Evolutionary conservation across 352 stramenopile species (phyloP).

Genomic region (Aphanomyces astaci): DNA sequence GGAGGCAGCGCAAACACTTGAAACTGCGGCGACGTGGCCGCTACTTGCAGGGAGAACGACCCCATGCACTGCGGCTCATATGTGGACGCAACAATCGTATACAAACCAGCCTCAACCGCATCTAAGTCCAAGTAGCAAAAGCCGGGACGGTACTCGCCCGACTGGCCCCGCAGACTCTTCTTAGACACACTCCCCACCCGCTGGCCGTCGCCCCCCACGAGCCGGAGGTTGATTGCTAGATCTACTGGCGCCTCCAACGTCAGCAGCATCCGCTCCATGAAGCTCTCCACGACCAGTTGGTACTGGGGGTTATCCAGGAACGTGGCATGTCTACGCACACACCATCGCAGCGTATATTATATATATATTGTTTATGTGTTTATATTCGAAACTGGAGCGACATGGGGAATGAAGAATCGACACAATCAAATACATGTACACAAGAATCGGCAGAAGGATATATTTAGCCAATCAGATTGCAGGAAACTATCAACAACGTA

Average conservation of each 20-base stretch:
- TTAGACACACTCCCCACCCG: constrained; percentile 43
- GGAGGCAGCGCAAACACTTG: constrained; percentile 31
- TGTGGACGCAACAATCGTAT: constrained; percentile 69
- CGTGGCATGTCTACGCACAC: constrained; percentile 34
- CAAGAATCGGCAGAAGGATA: no score
- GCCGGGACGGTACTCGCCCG: constrained; percentile 64
- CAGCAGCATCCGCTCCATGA: background rate
- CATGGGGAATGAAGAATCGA: no score
- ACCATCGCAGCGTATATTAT: no score
- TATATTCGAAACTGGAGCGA: no score
- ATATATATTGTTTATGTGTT: no score
- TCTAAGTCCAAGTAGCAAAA: constrained; percentile 69
- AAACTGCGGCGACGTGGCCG: constrained; percentile 28
- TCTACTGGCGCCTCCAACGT: constrained; percentile 19
- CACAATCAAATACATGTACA: no score
- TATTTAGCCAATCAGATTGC: no score
- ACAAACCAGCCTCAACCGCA: constrained; percentile 26
- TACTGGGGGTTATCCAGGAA: constrained; percentile 82
- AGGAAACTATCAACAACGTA: no score
- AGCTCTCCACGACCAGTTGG: constrained; percentile 29
- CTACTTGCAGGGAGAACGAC: constrained; percentile 48
- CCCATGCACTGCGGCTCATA: constrained; percentile 42
- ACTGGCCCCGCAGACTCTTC: constrained; percentile 40
- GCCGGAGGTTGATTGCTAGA: constrained; percentile 60
- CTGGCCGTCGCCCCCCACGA: constrained; percentile 38